Base-by-base conservation (phyloP, 306 rosid genomes). In the Trifolium subterraneum region DNA sequence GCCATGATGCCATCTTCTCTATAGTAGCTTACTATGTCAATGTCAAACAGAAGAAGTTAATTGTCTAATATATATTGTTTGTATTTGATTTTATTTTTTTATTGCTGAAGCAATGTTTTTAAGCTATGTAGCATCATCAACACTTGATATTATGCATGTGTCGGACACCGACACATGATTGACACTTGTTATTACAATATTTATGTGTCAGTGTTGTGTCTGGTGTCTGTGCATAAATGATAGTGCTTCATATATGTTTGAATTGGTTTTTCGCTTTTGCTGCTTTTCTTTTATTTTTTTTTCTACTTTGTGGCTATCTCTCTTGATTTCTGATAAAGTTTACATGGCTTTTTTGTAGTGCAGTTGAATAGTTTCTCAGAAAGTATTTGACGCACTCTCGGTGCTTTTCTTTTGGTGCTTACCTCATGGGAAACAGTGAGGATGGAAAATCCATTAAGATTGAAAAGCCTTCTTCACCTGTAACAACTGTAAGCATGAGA, bases 341-440 rank as follows among this genome's bases (percentile, higher is more conserved):
- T 61, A 63, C 73, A 16, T 48, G 64, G 50, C 25, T 78, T 54
- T 77, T 68, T 8, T 63, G 55, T 5, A 20, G 68, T 79, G 79
- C 78, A 79, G 85, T 59, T 23, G 42, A 69, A 64, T 77, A 70
- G 54, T 13, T 74, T 59, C n/a, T 66, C 68, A 19, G 73, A 84
- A 69, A 69, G 76, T 60, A 42, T 50, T 51, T 56, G 48, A 61
- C 15, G 44, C 12, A 39, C 33, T 42, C 25, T 70, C 10, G 10
- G 75, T 60, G 64, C 35, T 29, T 76, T 76, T 54, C 54, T 66
- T 67, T 76, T 62, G 78, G 79, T 51, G 75, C 80, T 75, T 54
- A 64, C 35, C 77, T 64, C 41, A 95, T 95, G 99, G 98, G 90
- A 71, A 88, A 84, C 62, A 89, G 85, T 44, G 96, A 90, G 83